Conservation (phyloP, 2,329 filamentous ascomycete species). For the Raffaelea ambrosiae region DNA sequence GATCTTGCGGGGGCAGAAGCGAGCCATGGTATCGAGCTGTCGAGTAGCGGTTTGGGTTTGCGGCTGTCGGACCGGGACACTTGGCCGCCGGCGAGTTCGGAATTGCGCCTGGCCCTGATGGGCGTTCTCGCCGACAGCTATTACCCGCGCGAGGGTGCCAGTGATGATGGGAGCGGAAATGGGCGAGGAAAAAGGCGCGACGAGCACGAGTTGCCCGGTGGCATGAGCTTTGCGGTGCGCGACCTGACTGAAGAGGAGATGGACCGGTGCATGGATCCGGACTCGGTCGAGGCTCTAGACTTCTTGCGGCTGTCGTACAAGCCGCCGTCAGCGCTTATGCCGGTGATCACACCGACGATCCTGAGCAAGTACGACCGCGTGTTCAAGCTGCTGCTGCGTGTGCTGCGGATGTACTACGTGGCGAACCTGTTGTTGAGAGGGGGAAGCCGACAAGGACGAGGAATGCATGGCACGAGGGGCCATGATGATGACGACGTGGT, state of each 20-base stretch:
- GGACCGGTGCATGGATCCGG: constrained; percentile 71
- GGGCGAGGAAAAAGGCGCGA: constrained; percentile 8
- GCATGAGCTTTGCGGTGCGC: constrained; percentile 75
- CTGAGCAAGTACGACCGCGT: constrained; percentile 77
- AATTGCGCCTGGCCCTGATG: constrained; percentile 82
- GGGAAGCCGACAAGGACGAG: neutral
- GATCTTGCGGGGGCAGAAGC: constrained; percentile 73
- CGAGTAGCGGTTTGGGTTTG: constrained; percentile 70
- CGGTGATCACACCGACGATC: constrained; percentile 62
- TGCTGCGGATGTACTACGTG: constrained; percentile 72
- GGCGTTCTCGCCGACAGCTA: constrained; percentile 75
- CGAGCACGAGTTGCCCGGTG: constrained; percentile 48
- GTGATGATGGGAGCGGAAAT: neutral
- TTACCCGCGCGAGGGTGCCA: constrained; percentile 13
- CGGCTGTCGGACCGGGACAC: constrained; percentile 70
- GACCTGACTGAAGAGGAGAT: constrained; percentile 73
- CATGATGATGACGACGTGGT: constrained; percentile 9
- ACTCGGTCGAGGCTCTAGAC: constrained; percentile 81
- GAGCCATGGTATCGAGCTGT: constrained; percentile 54
- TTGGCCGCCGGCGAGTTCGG: constrained; percentile 92
- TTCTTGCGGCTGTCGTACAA: constrained; percentile 85
- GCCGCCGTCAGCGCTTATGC: constrained; percentile 59
- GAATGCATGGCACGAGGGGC: neutral
- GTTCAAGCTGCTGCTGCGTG: constrained; percentile 70
- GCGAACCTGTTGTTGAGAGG: constrained; percentile 47